Evolutionary conservation across 768 basidiomycete genomes (phyloP).

Genomic region (Phlebiopsis flavidoalba): DNA sequence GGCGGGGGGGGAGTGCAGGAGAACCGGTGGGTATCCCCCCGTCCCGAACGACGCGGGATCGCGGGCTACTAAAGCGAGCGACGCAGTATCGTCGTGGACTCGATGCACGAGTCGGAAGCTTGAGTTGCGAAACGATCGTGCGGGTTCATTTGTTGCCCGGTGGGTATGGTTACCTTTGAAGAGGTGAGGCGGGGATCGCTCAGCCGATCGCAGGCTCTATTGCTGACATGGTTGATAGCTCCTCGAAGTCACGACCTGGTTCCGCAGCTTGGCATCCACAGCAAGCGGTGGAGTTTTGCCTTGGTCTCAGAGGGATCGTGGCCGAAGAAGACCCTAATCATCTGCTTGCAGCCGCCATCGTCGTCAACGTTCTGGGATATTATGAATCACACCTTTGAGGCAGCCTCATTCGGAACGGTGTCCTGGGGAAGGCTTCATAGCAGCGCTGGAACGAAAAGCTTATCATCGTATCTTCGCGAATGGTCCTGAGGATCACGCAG

Average conservation of each 20-base stretch:
- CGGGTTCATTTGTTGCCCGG: constrained; percentile 90
- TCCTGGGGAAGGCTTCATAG: constrained; percentile 76
- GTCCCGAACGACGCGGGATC: background rate
- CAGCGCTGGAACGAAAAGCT: constrained; percentile 52
- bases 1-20: constrained; percentile 4
- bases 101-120: constrained; percentile 90
- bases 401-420: constrained; percentile 61
- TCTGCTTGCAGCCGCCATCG: constrained; percentile 64
- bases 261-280: constrained; percentile 83
- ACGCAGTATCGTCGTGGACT: constrained; percentile 60
- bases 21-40: background rate
- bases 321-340: background rate
- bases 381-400: constrained; percentile 83
- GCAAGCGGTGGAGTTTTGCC: constrained; percentile 58
- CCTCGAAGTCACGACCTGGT: constrained; percentile 94
- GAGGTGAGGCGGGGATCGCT: constrained; percentile 49
- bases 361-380: constrained; percentile 83
- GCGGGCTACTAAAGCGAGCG: background rate
- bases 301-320: background rate
- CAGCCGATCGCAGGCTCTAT: background rate
- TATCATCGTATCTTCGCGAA: constrained; percentile 75
- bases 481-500: constrained; percentile 46
- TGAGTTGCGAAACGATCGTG: constrained; percentile 75
- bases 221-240: constrained; percentile 38
- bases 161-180: constrained; percentile 93